Conservation (phyloP, 768 basidiomycete genomes). For the Phaffia australis region DNA sequence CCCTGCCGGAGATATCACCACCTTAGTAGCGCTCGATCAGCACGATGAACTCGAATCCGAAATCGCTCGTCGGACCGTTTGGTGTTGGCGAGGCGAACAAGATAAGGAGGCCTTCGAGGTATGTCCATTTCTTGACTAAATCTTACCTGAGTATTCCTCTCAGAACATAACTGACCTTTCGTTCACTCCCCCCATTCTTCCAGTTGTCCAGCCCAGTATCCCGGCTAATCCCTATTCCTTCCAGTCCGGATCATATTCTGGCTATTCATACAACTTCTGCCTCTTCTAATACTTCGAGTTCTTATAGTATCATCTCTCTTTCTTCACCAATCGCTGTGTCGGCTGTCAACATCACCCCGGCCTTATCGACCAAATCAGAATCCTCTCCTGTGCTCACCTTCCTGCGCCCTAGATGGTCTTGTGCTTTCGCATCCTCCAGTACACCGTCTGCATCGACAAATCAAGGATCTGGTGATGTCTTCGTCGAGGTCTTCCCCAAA, state of each 20-base stretch:
- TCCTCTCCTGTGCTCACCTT: neutral
- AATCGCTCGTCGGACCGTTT: neutral
- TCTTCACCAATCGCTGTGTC: constrained; percentile 12
- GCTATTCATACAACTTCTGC: neutral
- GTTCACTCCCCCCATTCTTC: too few relatives aligned
- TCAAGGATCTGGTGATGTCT: neutral
- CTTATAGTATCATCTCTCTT: neutral
- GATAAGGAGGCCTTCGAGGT: constrained; percentile 23
- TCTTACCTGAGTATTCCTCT: neutral
- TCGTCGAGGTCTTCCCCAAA: constrained; percentile 17
- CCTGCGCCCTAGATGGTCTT: neutral
- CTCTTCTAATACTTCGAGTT: neutral
- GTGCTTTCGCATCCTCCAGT: neutral
- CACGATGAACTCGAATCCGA: neutral
- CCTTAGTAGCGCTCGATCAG: constrained; percentile 4
- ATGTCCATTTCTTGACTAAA: neutral
- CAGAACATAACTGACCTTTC: neutral
- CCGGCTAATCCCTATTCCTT: constrained; percentile 6
- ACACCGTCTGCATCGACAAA: neutral
- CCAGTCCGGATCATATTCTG: constrained; percentile 13
- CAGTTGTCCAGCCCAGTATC: constrained; percentile 7
- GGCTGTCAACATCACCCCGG: neutral
- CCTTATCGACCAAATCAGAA: constrained; percentile 1
- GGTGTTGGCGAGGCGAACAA: constrained; percentile 14
- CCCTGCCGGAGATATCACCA: neutral